A percentile compares a stretch with the other conserved stretches of the same genome.
Evolutionary conservation across 2,329 filamentous ascomycete genomes (phyloP).

Genomic region (Apiospora marii): DNA sequence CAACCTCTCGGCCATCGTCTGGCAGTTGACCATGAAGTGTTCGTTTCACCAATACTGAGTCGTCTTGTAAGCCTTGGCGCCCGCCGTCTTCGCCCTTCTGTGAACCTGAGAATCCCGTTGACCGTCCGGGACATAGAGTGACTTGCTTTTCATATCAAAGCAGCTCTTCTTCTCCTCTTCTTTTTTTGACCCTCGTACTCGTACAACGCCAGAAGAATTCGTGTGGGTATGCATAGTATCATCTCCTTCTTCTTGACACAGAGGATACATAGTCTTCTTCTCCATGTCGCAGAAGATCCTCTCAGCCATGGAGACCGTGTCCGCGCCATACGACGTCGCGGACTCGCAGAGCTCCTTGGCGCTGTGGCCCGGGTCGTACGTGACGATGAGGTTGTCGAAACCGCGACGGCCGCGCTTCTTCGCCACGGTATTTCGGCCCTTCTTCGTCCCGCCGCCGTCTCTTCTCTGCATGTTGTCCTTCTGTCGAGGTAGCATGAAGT

Average conservation of each 20-base stretch:
- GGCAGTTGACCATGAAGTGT: too few species aligned
- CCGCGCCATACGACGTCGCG: constrained; percentile 25
- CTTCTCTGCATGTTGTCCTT: too few species aligned
- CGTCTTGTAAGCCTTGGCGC: too few species aligned
- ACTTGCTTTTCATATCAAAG: not conserved
- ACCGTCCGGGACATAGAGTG: too few species aligned
- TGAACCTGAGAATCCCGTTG: too few species aligned
- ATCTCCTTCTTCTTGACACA: not conserved
- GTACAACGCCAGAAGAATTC: too few species aligned
- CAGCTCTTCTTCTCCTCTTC: not conserved
- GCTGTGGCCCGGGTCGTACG: constrained; percentile 2
- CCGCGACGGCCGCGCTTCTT: constrained; percentile 5
- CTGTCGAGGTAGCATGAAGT: not conserved
- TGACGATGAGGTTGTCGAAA: constrained; percentile 15
- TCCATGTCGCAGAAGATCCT: constrained; percentile 20
- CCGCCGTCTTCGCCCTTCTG: too few species aligned
- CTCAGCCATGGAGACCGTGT: constrained; percentile 9
- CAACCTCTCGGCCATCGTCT: too few species aligned
- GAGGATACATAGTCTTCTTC: not conserved
- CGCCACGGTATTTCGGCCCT: not conserved
- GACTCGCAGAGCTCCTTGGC: constrained; percentile 22
- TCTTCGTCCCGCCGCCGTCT: not conserved
- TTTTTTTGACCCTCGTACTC: too few species aligned
- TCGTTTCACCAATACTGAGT: too few species aligned
- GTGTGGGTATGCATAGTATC: not conserved